These are phyloP conservation scores for Sarocladiaceae sp. DNA, from an alignment of 2,329 filamentous ascomycete species.

Conservation along the genomic window DNA sequence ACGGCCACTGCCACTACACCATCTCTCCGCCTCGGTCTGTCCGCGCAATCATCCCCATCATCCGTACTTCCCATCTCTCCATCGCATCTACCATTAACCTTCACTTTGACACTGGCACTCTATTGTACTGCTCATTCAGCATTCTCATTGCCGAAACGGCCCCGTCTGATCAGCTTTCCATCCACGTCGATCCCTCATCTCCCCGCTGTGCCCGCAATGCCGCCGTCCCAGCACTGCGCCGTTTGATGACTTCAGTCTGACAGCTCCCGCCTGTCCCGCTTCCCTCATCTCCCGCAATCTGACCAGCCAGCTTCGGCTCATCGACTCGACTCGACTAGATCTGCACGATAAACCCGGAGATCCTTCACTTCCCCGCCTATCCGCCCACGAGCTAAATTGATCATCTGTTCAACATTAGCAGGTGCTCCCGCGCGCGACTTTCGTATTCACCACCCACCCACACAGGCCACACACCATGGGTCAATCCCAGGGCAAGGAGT, in stretches of 20 bases:
- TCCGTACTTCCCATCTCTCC: background rate
- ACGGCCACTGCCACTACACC: background rate
- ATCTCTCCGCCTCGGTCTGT: background rate
- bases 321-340: background rate
- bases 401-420: background rate
- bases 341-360: no score
- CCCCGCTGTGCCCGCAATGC: slow-evolving; percentile 2
- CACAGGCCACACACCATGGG: slow-evolving; percentile 1
- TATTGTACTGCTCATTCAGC: background rate
- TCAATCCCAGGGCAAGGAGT: slow-evolving; percentile 8
- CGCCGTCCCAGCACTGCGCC: background rate
- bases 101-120: background rate
- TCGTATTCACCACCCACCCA: no score
- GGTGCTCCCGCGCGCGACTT: background rate
- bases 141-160: background rate
- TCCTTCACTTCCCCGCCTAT: no score
- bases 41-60: slow-evolving; percentile 8
- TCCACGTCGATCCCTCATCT: background rate
- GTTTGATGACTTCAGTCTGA: slow-evolving; percentile 2
- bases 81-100: background rate
- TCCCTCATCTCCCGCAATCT: background rate
- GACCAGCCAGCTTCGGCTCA: background rate
- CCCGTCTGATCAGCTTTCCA: background rate
- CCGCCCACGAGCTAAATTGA: no score
- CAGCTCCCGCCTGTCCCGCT: background rate